These are phyloP conservation scores for Camillea tinctor DNA, from an alignment of 2,329 filamentous ascomycete genomes.

Conservation along the genomic window DNA sequence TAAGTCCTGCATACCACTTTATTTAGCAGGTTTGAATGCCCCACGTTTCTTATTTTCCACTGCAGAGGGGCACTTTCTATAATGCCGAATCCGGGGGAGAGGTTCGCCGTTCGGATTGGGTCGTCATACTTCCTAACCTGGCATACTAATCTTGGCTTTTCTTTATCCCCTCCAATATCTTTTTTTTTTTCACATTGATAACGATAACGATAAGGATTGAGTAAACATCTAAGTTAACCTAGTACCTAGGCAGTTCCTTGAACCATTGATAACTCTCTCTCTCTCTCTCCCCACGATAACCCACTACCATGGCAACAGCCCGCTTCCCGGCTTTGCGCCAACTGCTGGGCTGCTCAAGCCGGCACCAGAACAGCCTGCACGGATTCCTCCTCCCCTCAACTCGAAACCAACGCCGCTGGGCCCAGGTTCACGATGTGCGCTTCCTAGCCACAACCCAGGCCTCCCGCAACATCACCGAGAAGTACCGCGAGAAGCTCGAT, in stretches of 20 bases:
- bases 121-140: constrained; percentile 7
- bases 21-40: constrained; percentile 2
- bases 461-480: constrained; percentile 69
- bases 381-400: neutral
- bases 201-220: neutral
- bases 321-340: constrained; percentile 18
- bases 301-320: constrained; percentile 14
- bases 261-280: too few relatives aligned
- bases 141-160: too few relatives aligned
- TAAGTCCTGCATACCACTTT: too few relatives aligned
- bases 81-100: too few relatives aligned
- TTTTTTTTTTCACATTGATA: too few relatives aligned
- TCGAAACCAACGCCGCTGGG: constrained; percentile 77
- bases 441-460: constrained; percentile 79
- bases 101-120: constrained; percentile 4
- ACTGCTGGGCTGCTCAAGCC: constrained; percentile 3
- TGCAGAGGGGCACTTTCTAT: too few relatives aligned
- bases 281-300: neutral
- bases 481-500: constrained; percentile 83
- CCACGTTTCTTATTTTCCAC: neutral
- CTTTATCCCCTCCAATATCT: too few relatives aligned
- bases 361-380: neutral
- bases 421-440: constrained; percentile 87
- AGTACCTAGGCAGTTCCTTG: neutral
- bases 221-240: too few relatives aligned